Evolutionary conservation across 176 grass and related monocot species (phyloP).

Genomic region (Triticum timopheevii): DNA sequence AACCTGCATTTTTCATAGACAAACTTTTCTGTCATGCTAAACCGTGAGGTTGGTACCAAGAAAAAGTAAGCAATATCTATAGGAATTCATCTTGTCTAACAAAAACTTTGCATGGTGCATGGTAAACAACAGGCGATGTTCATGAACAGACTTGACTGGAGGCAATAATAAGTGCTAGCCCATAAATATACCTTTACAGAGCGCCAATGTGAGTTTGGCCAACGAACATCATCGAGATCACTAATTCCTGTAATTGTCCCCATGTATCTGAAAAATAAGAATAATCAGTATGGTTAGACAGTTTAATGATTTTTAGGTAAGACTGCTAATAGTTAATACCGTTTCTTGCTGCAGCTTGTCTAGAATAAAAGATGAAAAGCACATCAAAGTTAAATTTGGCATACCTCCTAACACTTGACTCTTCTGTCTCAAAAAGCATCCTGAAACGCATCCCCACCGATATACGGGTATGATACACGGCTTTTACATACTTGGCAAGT

Average conservation of each 20-base stretch:
- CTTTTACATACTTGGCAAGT: conserved; percentile 89
- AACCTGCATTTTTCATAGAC: conserved; percentile 55
- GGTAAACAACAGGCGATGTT: conserved; percentile 7
- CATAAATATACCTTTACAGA: conserved; percentile 80
- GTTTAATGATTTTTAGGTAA: background rate
- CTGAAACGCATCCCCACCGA: conserved; percentile 97
- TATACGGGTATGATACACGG: conserved; percentile 95
- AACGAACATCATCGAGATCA: conserved; percentile 80
- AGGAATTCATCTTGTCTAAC: conserved; percentile 1
- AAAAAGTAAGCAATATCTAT: background rate
- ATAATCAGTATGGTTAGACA: background rate
- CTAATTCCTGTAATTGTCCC: conserved; percentile 98
- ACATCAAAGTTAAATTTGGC: background rate
- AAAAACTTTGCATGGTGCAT: conserved; percentile 10
- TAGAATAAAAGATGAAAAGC: background rate
- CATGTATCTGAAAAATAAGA: conserved; percentile 76
- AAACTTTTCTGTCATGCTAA: conserved; percentile 16
- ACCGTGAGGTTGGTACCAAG: background rate
- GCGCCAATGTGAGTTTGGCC: conserved; percentile 98
- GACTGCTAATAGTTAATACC: background rate
- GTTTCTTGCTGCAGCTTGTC: background rate
- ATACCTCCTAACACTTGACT: conserved; percentile 92
- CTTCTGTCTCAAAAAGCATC: conserved; percentile 99
- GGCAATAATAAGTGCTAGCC: background rate
- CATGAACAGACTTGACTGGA: background rate